These are phyloP conservation scores for Boletus pseudopeckii DNA, from an alignment of 768 basidiomycete genomes.

Conservation along the genomic window DNA sequence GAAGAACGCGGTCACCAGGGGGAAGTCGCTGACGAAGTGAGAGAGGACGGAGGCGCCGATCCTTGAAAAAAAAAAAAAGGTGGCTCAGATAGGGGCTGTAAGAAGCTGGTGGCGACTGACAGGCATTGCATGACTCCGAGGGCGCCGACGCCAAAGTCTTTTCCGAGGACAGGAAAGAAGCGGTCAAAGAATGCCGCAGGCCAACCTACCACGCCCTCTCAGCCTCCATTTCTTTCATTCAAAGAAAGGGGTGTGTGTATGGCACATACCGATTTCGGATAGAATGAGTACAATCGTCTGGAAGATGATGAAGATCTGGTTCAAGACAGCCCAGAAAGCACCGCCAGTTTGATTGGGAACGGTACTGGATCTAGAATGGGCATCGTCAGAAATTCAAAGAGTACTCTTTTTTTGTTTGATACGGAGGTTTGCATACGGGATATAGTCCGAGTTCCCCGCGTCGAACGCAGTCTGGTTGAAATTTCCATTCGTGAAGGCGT, in stretches of 20 bases:
- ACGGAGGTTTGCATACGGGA: slow-evolving; percentile 51
- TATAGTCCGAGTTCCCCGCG: slow-evolving; percentile 69
- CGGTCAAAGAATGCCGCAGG: slow-evolving; percentile 75
- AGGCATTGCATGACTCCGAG: slow-evolving; percentile 86
- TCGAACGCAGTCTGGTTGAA: slow-evolving; percentile 37
- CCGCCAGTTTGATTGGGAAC: slow-evolving; percentile 95
- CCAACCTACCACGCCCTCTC: slow-evolving; percentile 45
- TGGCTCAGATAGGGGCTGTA: not conserved
- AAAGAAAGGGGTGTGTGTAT: not conserved
- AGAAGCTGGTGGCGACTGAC: slow-evolving; percentile 38
- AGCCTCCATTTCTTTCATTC: not conserved
- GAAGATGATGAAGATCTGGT: slow-evolving; percentile 81
- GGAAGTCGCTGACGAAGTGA: slow-evolving; percentile 77
- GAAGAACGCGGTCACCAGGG: slow-evolving; percentile 84
- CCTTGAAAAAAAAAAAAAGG: slow-evolving; percentile 28
- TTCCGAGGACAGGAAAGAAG: slow-evolving; percentile 91
- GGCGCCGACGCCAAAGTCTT: slow-evolving; percentile 79
- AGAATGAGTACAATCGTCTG: slow-evolving; percentile 70
- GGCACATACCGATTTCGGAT: slow-evolving; percentile 38
- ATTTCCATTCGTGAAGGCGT: slow-evolving; percentile 47
- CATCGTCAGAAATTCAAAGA: not conserved
- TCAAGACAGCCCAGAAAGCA: slow-evolving; percentile 86
- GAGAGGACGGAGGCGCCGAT: slow-evolving; percentile 70
- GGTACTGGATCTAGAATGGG: slow-evolving; percentile 55
- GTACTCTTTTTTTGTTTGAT: not conserved